Base-by-base conservation (phyloP, 2,329 filamentous ascomycete species). In the Penicillium corylophilum region DNA sequence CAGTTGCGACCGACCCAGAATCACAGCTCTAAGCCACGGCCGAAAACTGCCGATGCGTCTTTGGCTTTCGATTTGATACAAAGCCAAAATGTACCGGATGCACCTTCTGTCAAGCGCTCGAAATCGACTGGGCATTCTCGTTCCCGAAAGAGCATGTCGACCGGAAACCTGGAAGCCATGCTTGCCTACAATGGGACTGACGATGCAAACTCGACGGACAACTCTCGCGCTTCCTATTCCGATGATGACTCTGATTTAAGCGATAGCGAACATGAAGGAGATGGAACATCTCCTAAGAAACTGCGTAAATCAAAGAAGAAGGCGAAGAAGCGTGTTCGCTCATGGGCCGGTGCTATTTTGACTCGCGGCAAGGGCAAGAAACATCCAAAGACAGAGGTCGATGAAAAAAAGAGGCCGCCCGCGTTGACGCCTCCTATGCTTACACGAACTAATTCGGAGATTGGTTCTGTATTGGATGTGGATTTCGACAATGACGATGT, bases 251-350 rank as follows among this genome's bases (percentile, higher is more conserved):
- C 70, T 4, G 65, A 66, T 42, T 70, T 68, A n/a, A 61, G 59
- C 3, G 65, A 64, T 40, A 53, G 55, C n/a, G 60, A 59, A 6
- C 51, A 63, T 40, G 63, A 63, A 22, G 51, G 53, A 8, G 53
- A 59, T 15, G 61, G 50, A 12, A 48, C 60, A 22, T 57, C 66
- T 16, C 65, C 56, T 44, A 70, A 62, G 50, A 71, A 63, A 50
- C 67, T 61, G 53, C 66, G 53, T 35, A 72, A 64, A 51, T 45
- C 63, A 7, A 70, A 70, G 51, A 82, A 79, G 51, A 82, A 79
- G 26, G 26, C 26, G 72, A 81, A 82, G 65, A 91, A 89, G 73
- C 88, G 88, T 68, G 88, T 93, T 52, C 90, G 89, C 64, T 78
- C 75, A 12, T 82, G 79, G 79, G 78, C 79, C 36, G 78, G 77